Evolutionary conservation across 1,284 basidiomycete species (phyloP).

Genomic region (Austroboletus olivaceoglutinosus): DNA sequence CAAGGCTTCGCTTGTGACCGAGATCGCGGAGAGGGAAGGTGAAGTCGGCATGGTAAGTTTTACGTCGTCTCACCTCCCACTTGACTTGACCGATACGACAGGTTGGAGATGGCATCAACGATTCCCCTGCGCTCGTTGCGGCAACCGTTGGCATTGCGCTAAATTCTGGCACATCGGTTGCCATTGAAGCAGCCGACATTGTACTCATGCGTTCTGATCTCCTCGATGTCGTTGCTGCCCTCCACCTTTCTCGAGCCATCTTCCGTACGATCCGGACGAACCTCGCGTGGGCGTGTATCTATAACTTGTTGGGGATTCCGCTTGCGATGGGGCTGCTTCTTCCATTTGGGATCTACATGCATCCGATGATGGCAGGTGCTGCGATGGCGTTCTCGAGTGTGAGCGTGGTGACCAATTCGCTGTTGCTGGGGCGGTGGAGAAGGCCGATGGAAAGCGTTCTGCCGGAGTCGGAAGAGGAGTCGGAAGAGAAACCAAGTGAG

Average conservation of each 20-base stretch:
- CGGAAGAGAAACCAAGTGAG: constrained; percentile 27
- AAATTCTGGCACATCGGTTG: constrained; percentile 93
- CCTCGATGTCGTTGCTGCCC: constrained; percentile 93
- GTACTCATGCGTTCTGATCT: constrained; percentile 97
- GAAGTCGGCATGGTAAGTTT: constrained; percentile 83
- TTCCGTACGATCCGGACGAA: constrained; percentile 90
- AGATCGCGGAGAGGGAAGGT: constrained; percentile 68
- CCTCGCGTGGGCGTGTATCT: constrained; percentile 89
- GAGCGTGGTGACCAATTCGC: constrained; percentile 88
- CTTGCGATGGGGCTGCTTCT: constrained; percentile 97
- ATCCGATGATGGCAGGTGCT: constrained; percentile 96
- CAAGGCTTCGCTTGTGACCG: constrained; percentile 79
- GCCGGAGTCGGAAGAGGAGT: constrained; percentile 49
- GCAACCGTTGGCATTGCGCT: constrained; percentile 96
- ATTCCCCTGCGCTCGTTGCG: constrained; percentile 94
- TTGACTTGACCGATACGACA: constrained; percentile 30
- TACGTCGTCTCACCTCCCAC: neutral
- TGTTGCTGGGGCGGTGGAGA: constrained; percentile 86
- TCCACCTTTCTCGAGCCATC: constrained; percentile 87
- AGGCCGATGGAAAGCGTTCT: constrained; percentile 69
- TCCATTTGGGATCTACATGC: constrained; percentile 89
- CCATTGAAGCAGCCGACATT: constrained; percentile 96
- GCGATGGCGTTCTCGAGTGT: constrained; percentile 99
- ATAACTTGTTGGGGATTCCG: constrained; percentile 95
- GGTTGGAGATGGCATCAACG: constrained; percentile 99